A percentile compares a stretch with the other conserved stretches of the same genome.
Evolutionary conservation across 2,329 filamentous ascomycete species (phyloP).

Genomic region (Aureobasidium namibiae): DNA sequence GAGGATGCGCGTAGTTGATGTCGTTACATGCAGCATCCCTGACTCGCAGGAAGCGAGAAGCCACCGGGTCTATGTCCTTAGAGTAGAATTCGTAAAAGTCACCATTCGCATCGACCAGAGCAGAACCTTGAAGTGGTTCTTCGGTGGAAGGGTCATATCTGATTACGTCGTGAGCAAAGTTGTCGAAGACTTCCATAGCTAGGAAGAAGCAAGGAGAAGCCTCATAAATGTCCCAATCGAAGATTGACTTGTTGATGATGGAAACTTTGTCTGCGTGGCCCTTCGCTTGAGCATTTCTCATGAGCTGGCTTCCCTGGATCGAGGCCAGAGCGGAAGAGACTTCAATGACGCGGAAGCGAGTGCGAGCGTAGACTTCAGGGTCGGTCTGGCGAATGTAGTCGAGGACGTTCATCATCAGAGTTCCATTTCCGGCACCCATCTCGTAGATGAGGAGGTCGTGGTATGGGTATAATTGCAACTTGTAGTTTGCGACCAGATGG

Average conservation of each 20-base stretch:
- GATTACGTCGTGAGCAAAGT: slow-evolving; percentile 90
- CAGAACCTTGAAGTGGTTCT: slow-evolving; percentile 76
- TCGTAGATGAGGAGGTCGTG: slow-evolving; percentile 97
- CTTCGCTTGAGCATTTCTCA: slow-evolving; percentile 55
- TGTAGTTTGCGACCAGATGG: slow-evolving; percentile 93
- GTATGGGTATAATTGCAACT: slow-evolving; percentile 86
- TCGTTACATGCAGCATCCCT: slow-evolving; percentile 62
- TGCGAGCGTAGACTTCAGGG: slow-evolving; percentile 86
- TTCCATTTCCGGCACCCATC: slow-evolving; percentile 95
- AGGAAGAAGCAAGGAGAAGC: slow-evolving; percentile 94
- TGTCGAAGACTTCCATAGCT: slow-evolving; percentile 96
- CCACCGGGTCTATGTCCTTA: slow-evolving; percentile 70
- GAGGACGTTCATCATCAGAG: slow-evolving; percentile 94
- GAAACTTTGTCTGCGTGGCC: slow-evolving; percentile 82
- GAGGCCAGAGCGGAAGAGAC: slow-evolving; percentile 76
- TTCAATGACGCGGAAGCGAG: slow-evolving; percentile 91
- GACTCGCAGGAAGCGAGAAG: slow-evolving; percentile 74
- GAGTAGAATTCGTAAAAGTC: slow-evolving; percentile 96
- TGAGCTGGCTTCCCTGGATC: slow-evolving; percentile 65
- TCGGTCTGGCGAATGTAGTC: slow-evolving; percentile 89
- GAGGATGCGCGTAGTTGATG: slow-evolving; percentile 53
- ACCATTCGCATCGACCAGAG: slow-evolving; percentile 74
- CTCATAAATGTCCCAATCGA: slow-evolving; percentile 86
- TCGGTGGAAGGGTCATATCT: slow-evolving; percentile 81
- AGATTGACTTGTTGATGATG: slow-evolving; percentile 90